phyloP scores from a whole-genome alignment of 2,329 filamentous ascomycete genomes.

The Cryphonectria naterciae region DNA sequence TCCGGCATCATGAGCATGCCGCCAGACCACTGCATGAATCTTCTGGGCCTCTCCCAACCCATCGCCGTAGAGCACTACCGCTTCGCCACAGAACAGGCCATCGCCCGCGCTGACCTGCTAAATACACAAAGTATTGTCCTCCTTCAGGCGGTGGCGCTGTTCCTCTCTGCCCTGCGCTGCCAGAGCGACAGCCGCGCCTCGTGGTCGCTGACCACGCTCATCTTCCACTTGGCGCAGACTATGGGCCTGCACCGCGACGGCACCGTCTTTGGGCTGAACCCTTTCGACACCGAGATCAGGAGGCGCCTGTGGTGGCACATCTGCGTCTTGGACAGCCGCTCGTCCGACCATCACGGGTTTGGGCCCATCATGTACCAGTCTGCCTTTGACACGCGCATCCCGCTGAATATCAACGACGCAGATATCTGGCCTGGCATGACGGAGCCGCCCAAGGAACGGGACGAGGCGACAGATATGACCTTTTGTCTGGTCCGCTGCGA shows the following conservation, averaged over 20 bases:
- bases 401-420: slow-evolving; percentile 56
- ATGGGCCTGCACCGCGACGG: slow-evolving; percentile 56
- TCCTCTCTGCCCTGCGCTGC: slow-evolving; percentile 51
- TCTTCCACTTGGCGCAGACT: slow-evolving; percentile 55
- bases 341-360: slow-evolving; percentile 56
- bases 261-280: slow-evolving; percentile 48
- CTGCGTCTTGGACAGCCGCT: slow-evolving; percentile 56
- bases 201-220: slow-evolving; percentile 64
- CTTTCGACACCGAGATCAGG: slow-evolving; percentile 63
- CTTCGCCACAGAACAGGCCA: slow-evolving; percentile 54
- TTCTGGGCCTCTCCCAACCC: slow-evolving; percentile 14
- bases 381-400: slow-evolving; percentile 52
- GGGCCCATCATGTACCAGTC: slow-evolving; percentile 46
- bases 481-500: slow-evolving; percentile 43
- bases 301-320: slow-evolving; percentile 64
- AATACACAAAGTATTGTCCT: slow-evolving; percentile 58
- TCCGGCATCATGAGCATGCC: slow-evolving; percentile 57
- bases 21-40: slow-evolving; percentile 46
- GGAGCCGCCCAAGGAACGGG: slow-evolving; percentile 46
- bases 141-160: slow-evolving; percentile 61
- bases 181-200: slow-evolving; percentile 53
- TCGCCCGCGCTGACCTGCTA: slow-evolving; percentile 62
- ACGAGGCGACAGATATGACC: slow-evolving; percentile 56
- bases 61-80: slow-evolving; percentile 40
- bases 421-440: slow-evolving; percentile 50